Conservation (phyloP, 208 protist genomes). For the Leishmania turanica region DNA sequence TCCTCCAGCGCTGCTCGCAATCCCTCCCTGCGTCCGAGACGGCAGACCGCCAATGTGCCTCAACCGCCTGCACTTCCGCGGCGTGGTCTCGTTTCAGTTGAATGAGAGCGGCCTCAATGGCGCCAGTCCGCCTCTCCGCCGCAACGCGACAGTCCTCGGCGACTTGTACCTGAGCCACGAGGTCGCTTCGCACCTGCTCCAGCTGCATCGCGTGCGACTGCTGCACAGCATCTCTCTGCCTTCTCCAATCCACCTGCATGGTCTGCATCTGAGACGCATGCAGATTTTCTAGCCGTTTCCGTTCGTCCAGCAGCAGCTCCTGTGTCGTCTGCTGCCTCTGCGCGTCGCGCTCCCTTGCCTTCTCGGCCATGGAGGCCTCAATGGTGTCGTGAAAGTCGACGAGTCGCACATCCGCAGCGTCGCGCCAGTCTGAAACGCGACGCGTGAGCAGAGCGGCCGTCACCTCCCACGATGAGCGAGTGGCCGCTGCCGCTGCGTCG, state of each 20-base stretch:
- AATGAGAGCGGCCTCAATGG: constrained; percentile 19
- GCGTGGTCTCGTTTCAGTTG: not conserved
- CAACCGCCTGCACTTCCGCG: not conserved
- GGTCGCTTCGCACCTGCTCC: constrained; percentile 12
- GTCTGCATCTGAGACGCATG: constrained; percentile 5
- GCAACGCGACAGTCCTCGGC: constrained; percentile 11
- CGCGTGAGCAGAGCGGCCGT: not conserved
- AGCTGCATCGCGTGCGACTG: constrained; percentile 23
- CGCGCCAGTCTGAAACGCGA: constrained; percentile 1
- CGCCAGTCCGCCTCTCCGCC: constrained; percentile 11
- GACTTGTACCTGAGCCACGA: not conserved
- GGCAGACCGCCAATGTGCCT: constrained; percentile 7
- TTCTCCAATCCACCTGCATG: constrained; percentile 4
- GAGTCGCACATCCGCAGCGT: not conserved
- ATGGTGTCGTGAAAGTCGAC: not conserved
- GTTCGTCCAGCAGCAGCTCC: not conserved
- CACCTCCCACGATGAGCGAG: not conserved
- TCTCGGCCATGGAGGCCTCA: not conserved
- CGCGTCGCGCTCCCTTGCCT: not conserved
- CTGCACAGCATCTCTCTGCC: constrained; percentile 9
- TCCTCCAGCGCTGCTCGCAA: constrained; percentile 3
- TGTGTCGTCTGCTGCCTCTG: not conserved
- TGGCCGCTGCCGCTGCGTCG: not conserved
- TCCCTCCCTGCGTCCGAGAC: constrained; percentile 3
- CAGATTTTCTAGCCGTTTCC: constrained; percentile 1